Evolutionary conservation across 495 filamentous ascomycete species (phyloP).

Genomic region (Tuber calosporum): DNA sequence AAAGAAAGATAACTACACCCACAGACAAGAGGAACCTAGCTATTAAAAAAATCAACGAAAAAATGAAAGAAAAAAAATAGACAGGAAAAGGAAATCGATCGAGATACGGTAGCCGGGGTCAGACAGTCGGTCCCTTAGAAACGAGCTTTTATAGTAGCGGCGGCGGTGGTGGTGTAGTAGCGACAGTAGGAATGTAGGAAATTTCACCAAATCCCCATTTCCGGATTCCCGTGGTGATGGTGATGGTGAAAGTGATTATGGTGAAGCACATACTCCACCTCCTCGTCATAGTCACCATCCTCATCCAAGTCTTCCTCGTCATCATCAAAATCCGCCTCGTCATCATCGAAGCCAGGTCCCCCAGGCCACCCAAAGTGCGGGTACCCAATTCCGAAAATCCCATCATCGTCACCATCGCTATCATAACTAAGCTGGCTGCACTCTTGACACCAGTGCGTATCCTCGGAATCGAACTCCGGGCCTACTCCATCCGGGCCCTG

Average conservation of each 20-base stretch:
- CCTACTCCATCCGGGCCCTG: background rate
- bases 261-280: background rate
- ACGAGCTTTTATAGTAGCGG: background rate
- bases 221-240: background rate
- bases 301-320: constrained; percentile 1
- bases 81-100: background rate
- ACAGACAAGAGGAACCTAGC: background rate
- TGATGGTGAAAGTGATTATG: background rate
- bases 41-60: background rate
- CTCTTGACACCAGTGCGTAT: background rate
- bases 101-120: background rate
- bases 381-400: background rate
- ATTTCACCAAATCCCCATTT: background rate
- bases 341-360: background rate
- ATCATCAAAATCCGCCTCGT: background rate
- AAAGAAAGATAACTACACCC: background rate
- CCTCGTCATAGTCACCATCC: background rate
- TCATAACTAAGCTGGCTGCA: background rate
- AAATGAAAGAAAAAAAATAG: background rate
- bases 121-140: background rate
- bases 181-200: background rate
- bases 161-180: background rate
- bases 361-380: background rate
- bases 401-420: background rate
- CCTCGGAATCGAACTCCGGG: background rate